A percentile compares a stretch with the other conserved stretches of the same genome.
These are phyloP conservation scores for Solanum tacnaense DNA, from an alignment of 257 asterid species.

Conservation along the genomic window DNA sequence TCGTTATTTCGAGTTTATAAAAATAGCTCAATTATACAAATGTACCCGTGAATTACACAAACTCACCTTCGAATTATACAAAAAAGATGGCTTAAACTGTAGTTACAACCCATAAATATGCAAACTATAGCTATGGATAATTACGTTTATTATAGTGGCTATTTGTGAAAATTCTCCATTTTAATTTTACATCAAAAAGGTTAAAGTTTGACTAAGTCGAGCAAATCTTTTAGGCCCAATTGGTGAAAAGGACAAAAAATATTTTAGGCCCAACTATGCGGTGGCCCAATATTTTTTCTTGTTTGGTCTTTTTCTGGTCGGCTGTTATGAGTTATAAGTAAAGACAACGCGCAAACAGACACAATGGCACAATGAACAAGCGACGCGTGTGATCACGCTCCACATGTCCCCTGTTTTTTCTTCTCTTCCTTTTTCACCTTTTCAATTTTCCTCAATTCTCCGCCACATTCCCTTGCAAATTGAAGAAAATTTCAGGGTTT, in stretches of 20 bases:
- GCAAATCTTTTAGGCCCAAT: not conserved
- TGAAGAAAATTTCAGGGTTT: constrained; percentile 1
- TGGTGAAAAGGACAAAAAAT: no score
- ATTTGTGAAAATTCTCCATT: no score
- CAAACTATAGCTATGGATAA: no score
- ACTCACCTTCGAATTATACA: no score
- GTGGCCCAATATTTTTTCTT: not conserved
- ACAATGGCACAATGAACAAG: not conserved
- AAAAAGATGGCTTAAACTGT: no score
- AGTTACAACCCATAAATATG: no score
- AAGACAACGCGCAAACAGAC: not conserved
- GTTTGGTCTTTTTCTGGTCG: not conserved
- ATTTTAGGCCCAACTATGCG: not conserved
- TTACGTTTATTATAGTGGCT: no score
- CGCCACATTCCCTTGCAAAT: not conserved
- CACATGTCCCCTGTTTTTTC: not conserved
- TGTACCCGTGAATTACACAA: no score
- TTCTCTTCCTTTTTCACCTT: not conserved
- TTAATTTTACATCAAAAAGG: not conserved
- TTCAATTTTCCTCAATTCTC: not conserved
- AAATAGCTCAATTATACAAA: no score
- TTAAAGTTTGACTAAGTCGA: not conserved
- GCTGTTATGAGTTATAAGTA: not conserved
- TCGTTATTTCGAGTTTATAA: no score
- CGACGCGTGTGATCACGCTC: not conserved